Percentiles rank a stretch among this genome's conserved stretches.
These are phyloP conservation scores for Naganishia liquefaciens DNA, from an alignment of 1,284 basidiomycete genomes.

Conservation along the genomic window DNA sequence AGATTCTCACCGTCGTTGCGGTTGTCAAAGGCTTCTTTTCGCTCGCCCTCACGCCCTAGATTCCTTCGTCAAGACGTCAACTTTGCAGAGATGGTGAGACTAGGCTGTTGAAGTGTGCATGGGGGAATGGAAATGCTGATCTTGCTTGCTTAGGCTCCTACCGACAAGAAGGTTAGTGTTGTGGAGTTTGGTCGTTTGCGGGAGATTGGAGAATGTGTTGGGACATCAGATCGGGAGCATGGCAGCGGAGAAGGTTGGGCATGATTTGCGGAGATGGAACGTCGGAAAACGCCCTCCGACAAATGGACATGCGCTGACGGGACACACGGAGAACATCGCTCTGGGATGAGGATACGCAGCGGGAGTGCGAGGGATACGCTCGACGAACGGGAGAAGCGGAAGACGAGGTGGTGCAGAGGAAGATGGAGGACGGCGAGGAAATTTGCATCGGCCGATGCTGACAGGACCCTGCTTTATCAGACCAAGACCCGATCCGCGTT, in stretches of 20 bases:
- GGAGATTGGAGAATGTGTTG: neutral
- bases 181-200: neutral
- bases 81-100: constrained; percentile 33
- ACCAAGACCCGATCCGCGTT: constrained; percentile 89
- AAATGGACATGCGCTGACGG: too few species aligned
- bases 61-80: constrained; percentile 29
- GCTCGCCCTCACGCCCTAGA: constrained; percentile 23
- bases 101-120: neutral
- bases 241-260: too few species aligned
- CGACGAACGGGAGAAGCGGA: too few species aligned
- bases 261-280: too few species aligned
- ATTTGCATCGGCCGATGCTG: constrained; percentile 4
- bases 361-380: too few species aligned
- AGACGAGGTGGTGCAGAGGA: too few species aligned
- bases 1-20: neutral
- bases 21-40: neutral
- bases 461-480: constrained; percentile 51
- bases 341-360: too few species aligned
- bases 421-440: neutral
- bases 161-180: constrained; percentile 34
- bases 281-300: too few species aligned
- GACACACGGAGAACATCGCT: too few species aligned
- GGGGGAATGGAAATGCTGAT: neutral
- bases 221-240: too few species aligned
- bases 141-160: constrained; percentile 25